Percentiles rank a stretch among this genome's conserved stretches.
Evolutionary conservation across 202 grass and related monocot species (phyloP).

Genomic region (Hordeum pubiflorum): DNA sequence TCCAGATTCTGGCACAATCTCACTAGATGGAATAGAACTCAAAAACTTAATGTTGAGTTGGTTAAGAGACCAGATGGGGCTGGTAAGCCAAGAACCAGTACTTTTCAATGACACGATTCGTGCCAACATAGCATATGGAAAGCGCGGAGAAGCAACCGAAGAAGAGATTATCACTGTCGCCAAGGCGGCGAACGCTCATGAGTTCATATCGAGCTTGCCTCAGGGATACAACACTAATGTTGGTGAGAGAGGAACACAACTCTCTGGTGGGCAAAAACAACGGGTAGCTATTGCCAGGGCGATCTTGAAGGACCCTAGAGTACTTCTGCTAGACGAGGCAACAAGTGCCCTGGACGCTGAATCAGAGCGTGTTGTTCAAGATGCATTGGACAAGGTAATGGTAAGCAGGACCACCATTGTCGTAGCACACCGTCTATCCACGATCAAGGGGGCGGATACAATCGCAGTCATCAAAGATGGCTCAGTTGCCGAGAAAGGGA

Average conservation of each 20-base stretch:
- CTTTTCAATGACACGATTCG: not conserved
- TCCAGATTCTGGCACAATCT: not conserved
- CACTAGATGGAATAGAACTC: not conserved
- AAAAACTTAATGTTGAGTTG: not conserved
- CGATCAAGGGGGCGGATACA: not conserved
- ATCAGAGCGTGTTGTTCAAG: not conserved
- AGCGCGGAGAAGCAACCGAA: not conserved
- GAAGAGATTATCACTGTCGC: not conserved
- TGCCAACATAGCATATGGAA: not conserved
- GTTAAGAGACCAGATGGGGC: constrained; percentile 5
- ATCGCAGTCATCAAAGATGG: not conserved
- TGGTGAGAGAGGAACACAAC: not conserved
- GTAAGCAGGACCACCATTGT: not conserved
- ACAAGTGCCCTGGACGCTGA: not conserved
- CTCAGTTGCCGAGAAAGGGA: not conserved
- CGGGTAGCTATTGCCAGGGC: not conserved
- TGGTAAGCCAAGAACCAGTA: not conserved
- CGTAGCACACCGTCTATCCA: not conserved
- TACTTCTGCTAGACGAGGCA: not conserved
- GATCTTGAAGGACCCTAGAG: not conserved
- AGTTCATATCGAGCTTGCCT: not conserved
- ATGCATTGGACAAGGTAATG: not conserved
- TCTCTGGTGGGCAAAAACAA: constrained; percentile 5
- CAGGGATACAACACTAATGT: not conserved
- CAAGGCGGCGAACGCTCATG: not conserved